Evolutionary conservation across 305 asterid genomes (phyloP), one percentile per base, ranked within the genome.

Genomic region (Nicotiana rustica): DNA sequence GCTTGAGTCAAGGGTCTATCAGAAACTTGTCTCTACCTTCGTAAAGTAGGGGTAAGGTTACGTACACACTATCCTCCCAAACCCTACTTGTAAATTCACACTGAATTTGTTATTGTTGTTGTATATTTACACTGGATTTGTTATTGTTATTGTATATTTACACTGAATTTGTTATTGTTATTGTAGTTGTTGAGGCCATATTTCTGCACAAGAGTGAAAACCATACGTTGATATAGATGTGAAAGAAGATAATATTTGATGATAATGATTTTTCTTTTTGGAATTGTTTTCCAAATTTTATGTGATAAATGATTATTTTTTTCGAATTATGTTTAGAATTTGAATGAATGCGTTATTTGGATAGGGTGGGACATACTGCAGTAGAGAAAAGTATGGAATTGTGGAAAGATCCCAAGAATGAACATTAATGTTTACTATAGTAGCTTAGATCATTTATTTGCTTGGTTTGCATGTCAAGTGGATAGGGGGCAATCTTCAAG

Each of bases 401-500:
- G 86, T 62, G 79, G 89, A 83, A 85, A 89, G 90, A 87, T 86
- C 61, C 77, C 66, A 86, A 70, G 71, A 86, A 77, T 75, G 68
- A 86, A 86, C 62, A 67, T 82, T 82, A 86, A 86, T 86, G 86
- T 78, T 70, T 78, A 81, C 82, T 82, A 0, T 25, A 82, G 81
- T 81, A 52, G 65, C 64, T 49, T 80, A 76, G 90, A 82, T 89
- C 88, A 92, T 91, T 92, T 86, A 92, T 86, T 92, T 86, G 84
- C 89, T 86, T 83, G 88, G 94, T 88, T 88, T 85, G 66, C 85
- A 77, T 93, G 94, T 90, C 91, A 87, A 91, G 87, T 80, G 77
- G 89, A 90, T 88, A 81, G 90, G 92, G 87, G 90, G 88, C 93
- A 91, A 85, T 82, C 60, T 83, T 86, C 91, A 83, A 88, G 92